These are phyloP conservation scores for Hyaloscypha bicolor DNA, from an alignment of 495 filamentous ascomycete genomes.

Conservation along the genomic window DNA sequence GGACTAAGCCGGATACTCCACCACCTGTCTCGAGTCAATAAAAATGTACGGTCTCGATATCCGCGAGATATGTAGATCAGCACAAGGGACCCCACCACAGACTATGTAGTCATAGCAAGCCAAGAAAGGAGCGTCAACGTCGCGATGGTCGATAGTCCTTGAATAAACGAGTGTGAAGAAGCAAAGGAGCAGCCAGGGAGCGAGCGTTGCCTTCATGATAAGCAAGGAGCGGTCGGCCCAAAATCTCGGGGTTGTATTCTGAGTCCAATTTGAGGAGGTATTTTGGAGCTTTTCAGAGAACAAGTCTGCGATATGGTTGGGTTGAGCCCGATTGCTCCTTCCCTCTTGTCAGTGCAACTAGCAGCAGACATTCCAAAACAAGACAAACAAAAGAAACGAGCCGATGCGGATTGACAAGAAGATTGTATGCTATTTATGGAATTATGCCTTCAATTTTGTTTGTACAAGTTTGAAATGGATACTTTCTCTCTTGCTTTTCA, in stretches of 20 bases:
- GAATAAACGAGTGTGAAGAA: conserved; percentile 2
- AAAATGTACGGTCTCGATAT: background rate
- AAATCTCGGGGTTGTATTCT: background rate
- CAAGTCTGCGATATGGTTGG: background rate
- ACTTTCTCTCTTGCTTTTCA: background rate
- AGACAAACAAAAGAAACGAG: background rate
- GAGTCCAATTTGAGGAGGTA: background rate
- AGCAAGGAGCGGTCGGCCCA: background rate
- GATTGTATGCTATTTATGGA: background rate
- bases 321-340: background rate
- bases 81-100: background rate
- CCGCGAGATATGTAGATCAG: background rate
- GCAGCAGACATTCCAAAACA: background rate
- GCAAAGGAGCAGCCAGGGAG: background rate
- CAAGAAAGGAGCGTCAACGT: conserved; percentile 10
- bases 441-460: background rate
- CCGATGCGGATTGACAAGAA: background rate
- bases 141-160: background rate
- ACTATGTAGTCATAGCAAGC: conserved; percentile 7
- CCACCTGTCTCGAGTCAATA: conserved; percentile 30
- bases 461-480: background rate
- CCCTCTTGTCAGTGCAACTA: background rate
- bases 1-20: conserved; percentile 40
- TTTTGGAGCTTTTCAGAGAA: background rate
- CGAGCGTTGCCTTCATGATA: background rate